Evolutionary conservation across 228 moss, liverwort and hornwort genomes (phyloP).

Genomic region (Sphagnum magellanicum): DNA sequence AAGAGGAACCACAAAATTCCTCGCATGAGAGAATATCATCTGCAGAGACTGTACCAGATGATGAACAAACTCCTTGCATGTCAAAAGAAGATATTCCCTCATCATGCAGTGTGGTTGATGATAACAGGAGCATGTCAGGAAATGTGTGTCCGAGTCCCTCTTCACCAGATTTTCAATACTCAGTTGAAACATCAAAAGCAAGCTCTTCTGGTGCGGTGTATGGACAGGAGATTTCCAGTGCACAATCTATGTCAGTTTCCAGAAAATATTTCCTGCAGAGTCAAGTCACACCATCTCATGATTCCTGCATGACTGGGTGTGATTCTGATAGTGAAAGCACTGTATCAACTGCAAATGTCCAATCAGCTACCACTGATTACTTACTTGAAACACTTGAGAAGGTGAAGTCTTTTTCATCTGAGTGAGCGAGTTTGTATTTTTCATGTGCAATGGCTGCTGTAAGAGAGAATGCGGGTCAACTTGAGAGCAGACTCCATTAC

Average conservation of each 20-base stretch:
- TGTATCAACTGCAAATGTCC: slow-evolving; percentile 15
- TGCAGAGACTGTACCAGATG: slow-evolving; percentile 17
- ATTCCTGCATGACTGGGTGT: slow-evolving; percentile 5
- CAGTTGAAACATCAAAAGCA: not conserved
- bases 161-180: slow-evolving; percentile 11
- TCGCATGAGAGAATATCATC: slow-evolving; percentile 7
- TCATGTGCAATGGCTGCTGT: too few relatives aligned
- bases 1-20: not conserved
- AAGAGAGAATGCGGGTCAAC: too few relatives aligned
- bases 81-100: slow-evolving; percentile 10
- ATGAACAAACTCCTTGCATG: not conserved
- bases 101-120: not conserved
- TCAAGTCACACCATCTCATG: slow-evolving; percentile 9
- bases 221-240: not conserved
- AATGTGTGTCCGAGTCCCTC: slow-evolving; percentile 17
- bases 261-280: slow-evolving; percentile 50
- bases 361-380: slow-evolving; percentile 1
- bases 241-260: slow-evolving; percentile 27
- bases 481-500: too few relatives aligned
- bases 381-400: slow-evolving; percentile 16
- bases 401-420: slow-evolving; percentile 7
- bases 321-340: slow-evolving; percentile 30
- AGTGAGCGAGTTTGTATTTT: too few relatives aligned
- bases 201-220: slow-evolving; percentile 7
- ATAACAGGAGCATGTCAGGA: slow-evolving; percentile 7